Percentiles rank a stretch among this genome's conserved stretches.
These are phyloP conservation scores for Plasmodium inui DNA, from an alignment of 169 alveolate genomes.

Conservation along the genomic window DNA sequence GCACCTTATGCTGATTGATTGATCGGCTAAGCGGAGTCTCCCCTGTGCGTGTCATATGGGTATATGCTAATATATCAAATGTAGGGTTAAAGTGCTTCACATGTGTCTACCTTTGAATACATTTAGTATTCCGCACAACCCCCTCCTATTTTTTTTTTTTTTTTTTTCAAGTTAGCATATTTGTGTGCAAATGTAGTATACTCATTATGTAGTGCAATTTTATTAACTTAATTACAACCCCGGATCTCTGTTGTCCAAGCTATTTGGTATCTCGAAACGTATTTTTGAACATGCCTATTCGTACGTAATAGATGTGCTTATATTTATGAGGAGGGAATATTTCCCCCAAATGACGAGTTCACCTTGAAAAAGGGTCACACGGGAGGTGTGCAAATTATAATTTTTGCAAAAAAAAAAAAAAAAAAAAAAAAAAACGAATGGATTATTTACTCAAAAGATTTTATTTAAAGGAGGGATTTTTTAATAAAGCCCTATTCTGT, in stretches of 20 bases:
- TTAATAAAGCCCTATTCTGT: not conserved
- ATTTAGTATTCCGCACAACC: not conserved
- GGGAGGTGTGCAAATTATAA: not conserved
- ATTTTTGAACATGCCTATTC: not conserved
- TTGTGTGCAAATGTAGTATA: not conserved
- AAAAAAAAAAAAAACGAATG: not conserved
- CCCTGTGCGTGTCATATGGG: not conserved
- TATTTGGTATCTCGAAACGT: not conserved
- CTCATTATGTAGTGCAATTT: not conserved
- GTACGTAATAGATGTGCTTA: not conserved
- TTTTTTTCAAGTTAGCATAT: not conserved
- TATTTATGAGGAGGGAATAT: not conserved
- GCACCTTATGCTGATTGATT: constrained; percentile 77
- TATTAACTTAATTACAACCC: not conserved
- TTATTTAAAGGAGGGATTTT: not conserved
- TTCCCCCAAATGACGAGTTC: not conserved
- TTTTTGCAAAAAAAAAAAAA: not conserved
- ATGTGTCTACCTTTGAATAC: not conserved
- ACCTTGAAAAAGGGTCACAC: not conserved
- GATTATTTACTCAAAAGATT: not conserved
- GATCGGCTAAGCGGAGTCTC: not conserved
- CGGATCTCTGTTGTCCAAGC: not conserved
- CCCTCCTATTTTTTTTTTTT: not conserved
- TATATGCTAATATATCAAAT: not conserved
- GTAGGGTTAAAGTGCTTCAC: not conserved